Evolutionary conservation across 2,329 filamentous ascomycete genomes (phyloP), one percentile per base, ranked within the genome.

Genomic region (Fusarium virguliforme): DNA sequence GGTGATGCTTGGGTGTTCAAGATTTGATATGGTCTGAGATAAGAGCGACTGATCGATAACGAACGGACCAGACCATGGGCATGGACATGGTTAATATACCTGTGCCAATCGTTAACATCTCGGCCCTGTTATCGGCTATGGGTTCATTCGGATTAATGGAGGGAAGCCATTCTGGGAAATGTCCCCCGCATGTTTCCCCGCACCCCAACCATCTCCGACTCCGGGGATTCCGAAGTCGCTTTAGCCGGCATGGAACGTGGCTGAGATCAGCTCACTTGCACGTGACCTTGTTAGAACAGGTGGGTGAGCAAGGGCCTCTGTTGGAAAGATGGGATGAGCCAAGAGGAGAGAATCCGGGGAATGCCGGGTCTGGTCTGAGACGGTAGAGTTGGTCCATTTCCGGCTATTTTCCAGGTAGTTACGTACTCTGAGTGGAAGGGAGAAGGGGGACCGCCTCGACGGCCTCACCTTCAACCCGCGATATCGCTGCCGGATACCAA

Each of bases 21-120:
- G 41, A 15, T 7, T 28, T 13, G 41, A 46, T 28, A 13, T 46
- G 41, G 41, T 46, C 41, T 46, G 41, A 46, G 41, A 46, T 46
- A 46, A 46, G 41, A 46, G 8, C 41, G 28, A 46, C 41, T 46
- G 41, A 46, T 46, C 41, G 41, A 46, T 46, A 46, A 46, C 41
- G 28, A 18, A 18, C 18, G 18, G 18, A 18, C 18, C 18, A 18
- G 18, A 46, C 41, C 41, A 46, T 28, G 41, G 41, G 24, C 24
- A 46, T 46, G 13, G 24, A 46, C 41, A 46, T 46, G 41, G 41
- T 46, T 46, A 46, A 46, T 46, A 46, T 46, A 46, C 41, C 24
- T 46, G 41, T 46, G 41, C 41, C 41, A 46, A 46, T 46, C 26
- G 22, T 46, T 28, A 46, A 46, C 41, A 13, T 46, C 41, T 46